Base-by-base conservation (phyloP, 2,329 filamentous ascomycete species). In the Fusarium kyushuense region DNA sequence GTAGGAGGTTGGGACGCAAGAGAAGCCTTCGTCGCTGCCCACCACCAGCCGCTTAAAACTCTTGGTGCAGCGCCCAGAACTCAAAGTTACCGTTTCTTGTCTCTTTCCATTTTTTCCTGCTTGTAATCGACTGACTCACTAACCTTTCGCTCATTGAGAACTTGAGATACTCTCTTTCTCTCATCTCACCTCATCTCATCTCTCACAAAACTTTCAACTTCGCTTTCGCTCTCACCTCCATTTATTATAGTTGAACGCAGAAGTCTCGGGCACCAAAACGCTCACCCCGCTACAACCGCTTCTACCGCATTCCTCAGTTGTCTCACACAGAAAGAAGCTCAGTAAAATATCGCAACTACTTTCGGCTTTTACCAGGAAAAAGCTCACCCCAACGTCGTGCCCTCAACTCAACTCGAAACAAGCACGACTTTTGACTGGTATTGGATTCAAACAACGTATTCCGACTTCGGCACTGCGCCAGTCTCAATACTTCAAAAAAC, bases 1-100 rank as follows among this genome's bases (percentile, higher is more conserved):
- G 76, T 76, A 66, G 75, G 77, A 78, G 77, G 77, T 75, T 78
- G 77, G 77, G 77, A 73, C 53, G 58, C 57, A 40, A 56, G 62
- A 63, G 60, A 74, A 70, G 67, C 58, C 66, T 65, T 65, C 62
- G 48, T 61, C 33, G 63, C 58, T 69, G 58, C 70, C 67, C 67
- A 69, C 67, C 63, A 68, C 68, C 71, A 67, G 67, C 72, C 71
- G 57, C 71, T 72, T 77, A 74, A 76, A 76, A 75, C 67, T 74
- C 75, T 71, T 73, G 62, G 69, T 77, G 74, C 75, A 76, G 71
- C 71, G 65, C 75, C 75, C 63, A 70, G 68, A 58, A 63, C 55
- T 62, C 65, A 63, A 64, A 62, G 45, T 43, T 71, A 58, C 59
- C 48, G 58, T 67, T 54, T 63, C 43, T 54, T 30, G 53, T 61